These are phyloP conservation scores for Sporothrix pallida DNA, from an alignment of 2,329 filamentous ascomycete species.

Conservation along the genomic window DNA sequence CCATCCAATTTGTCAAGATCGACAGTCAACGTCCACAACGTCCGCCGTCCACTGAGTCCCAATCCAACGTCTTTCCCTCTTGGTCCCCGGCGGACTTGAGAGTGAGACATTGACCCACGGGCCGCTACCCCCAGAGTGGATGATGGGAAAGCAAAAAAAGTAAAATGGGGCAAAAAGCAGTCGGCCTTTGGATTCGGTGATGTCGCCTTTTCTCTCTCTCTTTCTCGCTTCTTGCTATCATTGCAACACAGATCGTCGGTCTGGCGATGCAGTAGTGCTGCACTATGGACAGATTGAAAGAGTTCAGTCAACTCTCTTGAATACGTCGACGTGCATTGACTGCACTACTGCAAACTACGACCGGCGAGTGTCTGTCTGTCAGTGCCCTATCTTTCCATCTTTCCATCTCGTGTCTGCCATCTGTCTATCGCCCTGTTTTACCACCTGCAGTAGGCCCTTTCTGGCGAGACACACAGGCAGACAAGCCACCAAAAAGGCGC, in stretches of 20 bases:
- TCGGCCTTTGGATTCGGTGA: neutral
- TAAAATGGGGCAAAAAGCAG: neutral
- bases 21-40: neutral
- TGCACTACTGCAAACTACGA: conserved; percentile 5
- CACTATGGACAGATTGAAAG: neutral
- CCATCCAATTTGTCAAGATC: conserved; percentile 11
- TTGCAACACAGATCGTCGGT: conserved; percentile 46
- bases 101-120: conserved; percentile 19
- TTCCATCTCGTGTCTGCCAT: neutral
- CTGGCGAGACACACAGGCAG: neutral
- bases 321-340: neutral
- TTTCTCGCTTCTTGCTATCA: neutral
- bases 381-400: neutral
- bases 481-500: neutral
- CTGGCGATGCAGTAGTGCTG: neutral
- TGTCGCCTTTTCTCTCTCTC: neutral
- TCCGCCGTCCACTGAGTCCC: neutral
- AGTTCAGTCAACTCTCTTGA: neutral
- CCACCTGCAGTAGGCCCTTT: neutral
- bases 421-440: neutral
- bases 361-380: neutral
- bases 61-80: neutral
- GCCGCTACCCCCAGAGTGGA: conserved; percentile 5
- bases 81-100: neutral
- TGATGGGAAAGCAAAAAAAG: neutral